These are phyloP conservation scores for Boehmeria nivea DNA, from an alignment of 306 rosid genomes.

Conservation along the genomic window DNA sequence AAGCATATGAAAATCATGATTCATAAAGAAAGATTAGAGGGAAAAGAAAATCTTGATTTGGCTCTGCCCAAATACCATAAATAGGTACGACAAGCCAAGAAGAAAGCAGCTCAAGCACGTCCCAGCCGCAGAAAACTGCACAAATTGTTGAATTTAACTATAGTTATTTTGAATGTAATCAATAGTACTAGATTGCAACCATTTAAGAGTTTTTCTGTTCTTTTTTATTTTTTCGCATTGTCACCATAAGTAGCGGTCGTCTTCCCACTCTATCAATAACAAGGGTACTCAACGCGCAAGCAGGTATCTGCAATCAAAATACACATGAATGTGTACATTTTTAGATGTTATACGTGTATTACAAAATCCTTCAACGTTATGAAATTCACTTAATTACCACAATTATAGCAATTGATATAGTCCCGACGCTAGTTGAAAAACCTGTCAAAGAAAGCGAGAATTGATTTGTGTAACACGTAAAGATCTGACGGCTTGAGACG, in stretches of 20 bases:
- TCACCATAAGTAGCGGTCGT: constrained; percentile 33
- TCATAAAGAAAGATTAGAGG: too few relatives aligned
- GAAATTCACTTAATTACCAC: constrained; percentile 20
- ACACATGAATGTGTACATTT: not conserved
- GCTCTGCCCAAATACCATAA: too few relatives aligned
- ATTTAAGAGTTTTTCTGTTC: not conserved
- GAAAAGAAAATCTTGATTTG: too few relatives aligned
- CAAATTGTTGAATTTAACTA: not conserved
- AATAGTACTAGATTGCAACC: not conserved
- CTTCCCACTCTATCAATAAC: constrained; percentile 26
- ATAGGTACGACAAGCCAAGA: constrained; percentile 45
- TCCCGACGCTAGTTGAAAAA: constrained; percentile 16
- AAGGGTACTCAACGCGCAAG: constrained; percentile 17
- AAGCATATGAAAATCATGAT: too few relatives aligned
- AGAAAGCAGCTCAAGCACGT: constrained; percentile 55
- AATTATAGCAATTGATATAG: constrained; percentile 12
- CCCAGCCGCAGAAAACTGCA: constrained; percentile 55
- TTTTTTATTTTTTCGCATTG: too few relatives aligned
- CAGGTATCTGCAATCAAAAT: constrained; percentile 20
- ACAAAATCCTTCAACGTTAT: not conserved
- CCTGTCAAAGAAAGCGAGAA: constrained; percentile 1
- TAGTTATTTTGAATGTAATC: too few relatives aligned
- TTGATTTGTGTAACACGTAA: not conserved
- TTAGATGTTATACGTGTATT: not conserved
- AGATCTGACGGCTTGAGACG: too few relatives aligned